Conservation (phyloP, 129 eudicot species). For the Pseudognaphalium luteoalbum region DNA sequence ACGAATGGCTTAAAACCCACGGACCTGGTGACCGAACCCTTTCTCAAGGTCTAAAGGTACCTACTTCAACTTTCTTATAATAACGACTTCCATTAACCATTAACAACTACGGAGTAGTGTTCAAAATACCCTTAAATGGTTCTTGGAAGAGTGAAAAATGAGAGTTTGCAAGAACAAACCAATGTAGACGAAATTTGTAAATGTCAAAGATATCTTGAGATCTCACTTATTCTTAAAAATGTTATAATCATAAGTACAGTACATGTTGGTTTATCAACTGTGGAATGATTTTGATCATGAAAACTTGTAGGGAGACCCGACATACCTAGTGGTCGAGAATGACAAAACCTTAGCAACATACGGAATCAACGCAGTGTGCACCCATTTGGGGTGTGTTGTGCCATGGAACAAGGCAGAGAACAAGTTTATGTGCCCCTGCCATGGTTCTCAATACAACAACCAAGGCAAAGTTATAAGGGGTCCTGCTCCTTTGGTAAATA, state of each 20-base stretch:
- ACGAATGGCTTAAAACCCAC: slow-evolving; percentile 80
- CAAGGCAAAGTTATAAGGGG: slow-evolving; percentile 96
- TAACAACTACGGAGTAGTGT: not conserved
- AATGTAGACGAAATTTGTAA: not conserved
- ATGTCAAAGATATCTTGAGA: not conserved
- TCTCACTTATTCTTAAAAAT: not conserved
- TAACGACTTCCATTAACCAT: not conserved
- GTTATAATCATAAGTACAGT: not conserved
- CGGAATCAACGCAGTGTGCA: slow-evolving; percentile 96
- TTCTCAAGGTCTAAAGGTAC: slow-evolving; percentile 90
- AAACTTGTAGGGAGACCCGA: slow-evolving; percentile 87
- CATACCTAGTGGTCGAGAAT: slow-evolving; percentile 92
- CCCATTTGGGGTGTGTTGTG: slow-evolving; percentile 97
- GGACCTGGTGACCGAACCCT: slow-evolving; percentile 95
- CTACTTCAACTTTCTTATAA: not conserved
- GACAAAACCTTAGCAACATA: slow-evolving; percentile 86
- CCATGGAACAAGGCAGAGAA: slow-evolving; percentile 96
- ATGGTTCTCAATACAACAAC: slow-evolving; percentile 95
- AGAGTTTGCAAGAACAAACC: not conserved
- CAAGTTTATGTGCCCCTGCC: slow-evolving; percentile 99
- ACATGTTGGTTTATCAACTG: not conserved
- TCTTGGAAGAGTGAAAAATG: not conserved
- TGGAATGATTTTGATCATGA: not conserved
- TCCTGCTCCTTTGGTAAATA: slow-evolving; percentile 70
- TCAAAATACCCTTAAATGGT: not conserved